Conservation (phyloP, 352 stramenopile species). For the Globisporangium spinosum region DNA sequence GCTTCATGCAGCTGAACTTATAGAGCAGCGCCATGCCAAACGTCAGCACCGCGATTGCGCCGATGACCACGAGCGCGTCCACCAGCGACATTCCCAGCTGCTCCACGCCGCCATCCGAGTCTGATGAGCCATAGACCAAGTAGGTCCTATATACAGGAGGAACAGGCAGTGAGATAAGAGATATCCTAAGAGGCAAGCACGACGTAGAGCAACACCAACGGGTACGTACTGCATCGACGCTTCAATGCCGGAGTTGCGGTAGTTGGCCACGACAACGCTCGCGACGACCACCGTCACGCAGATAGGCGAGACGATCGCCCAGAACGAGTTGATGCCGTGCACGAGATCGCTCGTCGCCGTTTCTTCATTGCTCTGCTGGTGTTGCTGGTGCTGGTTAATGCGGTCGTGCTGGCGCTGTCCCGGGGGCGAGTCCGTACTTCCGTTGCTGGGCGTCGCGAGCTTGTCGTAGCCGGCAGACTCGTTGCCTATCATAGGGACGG, state of each 20-base stretch:
- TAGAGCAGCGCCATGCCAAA: conserved; percentile 90
- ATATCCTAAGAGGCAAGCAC: no score
- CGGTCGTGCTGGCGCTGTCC: conserved; percentile 8
- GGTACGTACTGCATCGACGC: conserved; percentile 69
- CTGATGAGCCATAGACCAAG: conserved; percentile 70
- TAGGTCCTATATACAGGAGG: conserved; percentile 41
- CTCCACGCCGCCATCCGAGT: conserved; percentile 29
- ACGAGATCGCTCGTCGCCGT: conserved; percentile 66
- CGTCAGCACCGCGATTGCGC: conserved; percentile 75
- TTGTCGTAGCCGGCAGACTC: conserved; percentile 49
- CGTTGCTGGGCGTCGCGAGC: conserved; percentile 45
- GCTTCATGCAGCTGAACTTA: conserved; percentile 87
- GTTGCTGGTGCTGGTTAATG: background rate
- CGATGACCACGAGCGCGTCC: conserved; percentile 89
- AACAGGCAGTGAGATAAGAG: background rate
- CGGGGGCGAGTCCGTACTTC: conserved; percentile 8
- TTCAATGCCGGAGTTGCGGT: conserved; percentile 67
- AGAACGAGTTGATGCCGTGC: conserved; percentile 87
- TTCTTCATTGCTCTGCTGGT: conserved; percentile 24
- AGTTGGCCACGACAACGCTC: conserved; percentile 83
- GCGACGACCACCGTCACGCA: conserved; percentile 79
- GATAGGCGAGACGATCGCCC: conserved; percentile 76
- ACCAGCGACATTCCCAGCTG: conserved; percentile 71
- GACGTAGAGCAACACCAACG: background rate
- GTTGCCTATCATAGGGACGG: conserved; percentile 24